These are phyloP conservation scores for Chaetothyriales sp. DNA, from an alignment of 2,329 filamentous ascomycete species.

Conservation along the genomic window DNA sequence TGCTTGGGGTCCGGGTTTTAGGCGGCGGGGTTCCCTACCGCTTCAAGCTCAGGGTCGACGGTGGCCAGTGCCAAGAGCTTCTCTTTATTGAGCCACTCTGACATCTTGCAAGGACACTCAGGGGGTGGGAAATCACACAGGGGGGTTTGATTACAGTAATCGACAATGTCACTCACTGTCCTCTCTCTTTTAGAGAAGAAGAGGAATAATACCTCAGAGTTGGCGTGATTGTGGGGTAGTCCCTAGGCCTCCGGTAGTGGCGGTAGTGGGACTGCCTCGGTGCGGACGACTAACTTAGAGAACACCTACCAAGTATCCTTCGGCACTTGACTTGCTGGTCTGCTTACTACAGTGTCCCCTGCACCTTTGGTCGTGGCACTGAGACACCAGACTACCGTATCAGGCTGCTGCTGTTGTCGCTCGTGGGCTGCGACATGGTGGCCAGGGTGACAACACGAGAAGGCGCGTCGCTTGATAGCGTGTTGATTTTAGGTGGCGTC, in stretches of 20 bases:
- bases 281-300: no score
- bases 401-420: neutral
- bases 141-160: no score
- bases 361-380: neutral
- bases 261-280: no score
- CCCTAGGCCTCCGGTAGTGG: no score
- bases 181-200: no score
- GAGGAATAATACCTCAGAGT: neutral
- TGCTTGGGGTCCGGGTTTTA: neutral
- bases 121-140: neutral
- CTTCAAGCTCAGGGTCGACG: constrained; percentile 20
- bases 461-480: neutral
- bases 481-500: neutral
- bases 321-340: no score
- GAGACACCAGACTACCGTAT: neutral
- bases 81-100: constrained; percentile 12
- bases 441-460: neutral
- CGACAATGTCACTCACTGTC: neutral
- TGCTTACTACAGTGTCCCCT: neutral
- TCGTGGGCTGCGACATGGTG: neutral
- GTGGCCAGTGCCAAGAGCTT: constrained; percentile 18
- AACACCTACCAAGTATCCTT: no score
- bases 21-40: constrained; percentile 13
- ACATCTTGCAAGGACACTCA: neutral
- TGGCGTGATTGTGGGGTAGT: neutral